Evolutionary conservation across 1,139 yeast genomes (phyloP), one percentile per base, ranked within the genome.

Genomic region (Pichia sp.): DNA sequence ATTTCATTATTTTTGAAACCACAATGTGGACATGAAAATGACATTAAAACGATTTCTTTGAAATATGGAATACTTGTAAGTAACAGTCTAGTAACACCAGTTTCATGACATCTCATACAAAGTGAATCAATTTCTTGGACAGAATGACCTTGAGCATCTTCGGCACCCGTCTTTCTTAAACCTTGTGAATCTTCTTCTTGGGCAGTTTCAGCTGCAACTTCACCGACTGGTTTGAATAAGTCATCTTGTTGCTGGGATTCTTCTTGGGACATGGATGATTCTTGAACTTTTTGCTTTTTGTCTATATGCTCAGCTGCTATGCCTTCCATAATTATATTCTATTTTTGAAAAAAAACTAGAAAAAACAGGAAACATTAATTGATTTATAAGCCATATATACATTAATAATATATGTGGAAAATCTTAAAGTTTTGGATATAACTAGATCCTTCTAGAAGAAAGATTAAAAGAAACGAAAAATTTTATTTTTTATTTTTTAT

Each of bases 11-110:
- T 92, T 66, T 84, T 86, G 63, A 88, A 79, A 1, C 88, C 86
- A 72, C 99, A 94, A 66, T 90, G 96, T 39, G 95, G 92, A 69
- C 99, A 94, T 57, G 82, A 86, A 66, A 94, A 94, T 2, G 97
- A 90, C 96, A 92, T 92, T 54, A 94, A 67, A 50, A 94, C 87
- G 52, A 94, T 81, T 66, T 94, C 97, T 58, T 92, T 75, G 71
- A 94, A 94, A 61, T 73, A 89, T 10, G 99, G 99, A 58, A 94
- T 94, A 53, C 81, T 75, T 18, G 99, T 92, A 61, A 94, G 73
- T 47, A 94, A 73, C 66, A 94, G 66, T 58, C 95, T 73, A 18
- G 98, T 92, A 45, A 74, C 73, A 53, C 99, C 99, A 51, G 81
- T 76, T 58, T 90, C 71, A 57, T 83, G 88, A 68, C 99, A 94